A percentile compares a stretch with the other conserved stretches of the same genome.
Evolutionary conservation across 2,329 filamentous ascomycete genomes (phyloP).

Genomic region (Trichoderma afroharzianum): DNA sequence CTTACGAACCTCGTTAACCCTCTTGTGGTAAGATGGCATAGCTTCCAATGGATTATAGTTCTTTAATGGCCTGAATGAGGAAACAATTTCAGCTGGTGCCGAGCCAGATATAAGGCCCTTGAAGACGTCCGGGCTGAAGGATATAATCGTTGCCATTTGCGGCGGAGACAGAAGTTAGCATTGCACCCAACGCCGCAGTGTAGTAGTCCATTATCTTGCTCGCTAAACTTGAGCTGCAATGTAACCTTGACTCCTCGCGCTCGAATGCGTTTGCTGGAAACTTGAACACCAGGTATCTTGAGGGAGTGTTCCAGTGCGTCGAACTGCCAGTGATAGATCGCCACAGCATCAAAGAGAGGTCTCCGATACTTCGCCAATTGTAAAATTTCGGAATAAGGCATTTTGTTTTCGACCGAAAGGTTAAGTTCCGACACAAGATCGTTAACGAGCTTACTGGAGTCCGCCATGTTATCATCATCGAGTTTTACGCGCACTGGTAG

Average conservation of each 20-base stretch:
- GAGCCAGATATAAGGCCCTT: neutral
- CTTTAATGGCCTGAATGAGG: neutral
- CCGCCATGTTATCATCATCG: neutral
- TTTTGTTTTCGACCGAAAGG: neutral
- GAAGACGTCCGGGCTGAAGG: neutral
- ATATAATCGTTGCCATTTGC: neutral
- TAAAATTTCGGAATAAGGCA: neutral
- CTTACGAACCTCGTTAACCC: neutral
- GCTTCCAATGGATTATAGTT: neutral
- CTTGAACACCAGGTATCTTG: neutral
- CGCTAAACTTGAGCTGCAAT: neutral
- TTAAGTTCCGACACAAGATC: neutral
- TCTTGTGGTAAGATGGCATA: neutral
- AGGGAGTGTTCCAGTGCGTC: neutral
- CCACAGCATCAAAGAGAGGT: neutral
- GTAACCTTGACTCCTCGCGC: neutral
- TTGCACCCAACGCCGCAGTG: conserved; percentile 1
- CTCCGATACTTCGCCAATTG: neutral
- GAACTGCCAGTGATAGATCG: conserved; percentile 1
- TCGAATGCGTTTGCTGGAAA: neutral
- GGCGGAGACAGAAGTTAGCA: neutral
- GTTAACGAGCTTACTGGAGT: neutral
- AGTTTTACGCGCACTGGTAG: neutral
- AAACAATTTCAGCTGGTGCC: neutral
- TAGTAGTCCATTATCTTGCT: neutral